These are phyloP conservation scores for Aphanomyces cochlioides DNA, from an alignment of 352 stramenopile species.

Conservation along the genomic window DNA sequence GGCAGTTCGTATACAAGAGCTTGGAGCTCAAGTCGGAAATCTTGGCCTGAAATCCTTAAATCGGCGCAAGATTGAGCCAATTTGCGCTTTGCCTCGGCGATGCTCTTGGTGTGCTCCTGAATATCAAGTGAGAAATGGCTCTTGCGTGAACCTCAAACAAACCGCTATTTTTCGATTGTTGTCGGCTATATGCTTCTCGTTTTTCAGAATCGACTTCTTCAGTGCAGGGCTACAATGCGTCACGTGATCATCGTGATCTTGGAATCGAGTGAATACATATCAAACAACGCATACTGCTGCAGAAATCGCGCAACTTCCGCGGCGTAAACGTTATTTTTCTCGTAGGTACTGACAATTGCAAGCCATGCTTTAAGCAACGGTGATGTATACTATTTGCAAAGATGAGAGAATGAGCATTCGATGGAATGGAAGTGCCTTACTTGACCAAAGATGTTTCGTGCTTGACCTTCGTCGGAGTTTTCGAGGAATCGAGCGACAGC, in stretches of 20 bases:
- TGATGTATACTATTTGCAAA: conserved; percentile 55
- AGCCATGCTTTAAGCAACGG: conserved; percentile 66
- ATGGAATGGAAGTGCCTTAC: conserved; percentile 30
- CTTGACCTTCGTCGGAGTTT: conserved; percentile 51
- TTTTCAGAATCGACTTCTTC: conserved; percentile 71
- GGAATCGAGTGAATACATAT: conserved; percentile 47
- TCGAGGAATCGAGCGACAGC: conserved; percentile 53
- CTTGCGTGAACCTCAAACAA: conserved; percentile 14
- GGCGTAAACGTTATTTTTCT: conserved; percentile 75
- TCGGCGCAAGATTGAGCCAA: conserved; percentile 50
- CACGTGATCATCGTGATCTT: background rate
- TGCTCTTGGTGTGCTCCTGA: conserved; percentile 65
- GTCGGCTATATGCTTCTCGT: conserved; percentile 76
- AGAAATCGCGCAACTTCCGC: conserved; percentile 70
- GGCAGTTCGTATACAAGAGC: conserved; percentile 55
- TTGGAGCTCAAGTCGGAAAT: conserved; percentile 64
- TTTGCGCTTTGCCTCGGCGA: conserved; percentile 69
- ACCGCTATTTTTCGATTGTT: conserved; percentile 77
- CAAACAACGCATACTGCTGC: conserved; percentile 67
- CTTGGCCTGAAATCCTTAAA: conserved; percentile 62
- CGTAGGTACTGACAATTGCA: conserved; percentile 62
- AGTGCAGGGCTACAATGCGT: conserved; percentile 51
- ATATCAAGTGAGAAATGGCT: background rate
- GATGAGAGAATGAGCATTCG: background rate
- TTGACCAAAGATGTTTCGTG: conserved; percentile 77